phyloP scores from a whole-genome alignment of 73 alveolate genomes.

The Paramecium sexaurelia region DNA sequence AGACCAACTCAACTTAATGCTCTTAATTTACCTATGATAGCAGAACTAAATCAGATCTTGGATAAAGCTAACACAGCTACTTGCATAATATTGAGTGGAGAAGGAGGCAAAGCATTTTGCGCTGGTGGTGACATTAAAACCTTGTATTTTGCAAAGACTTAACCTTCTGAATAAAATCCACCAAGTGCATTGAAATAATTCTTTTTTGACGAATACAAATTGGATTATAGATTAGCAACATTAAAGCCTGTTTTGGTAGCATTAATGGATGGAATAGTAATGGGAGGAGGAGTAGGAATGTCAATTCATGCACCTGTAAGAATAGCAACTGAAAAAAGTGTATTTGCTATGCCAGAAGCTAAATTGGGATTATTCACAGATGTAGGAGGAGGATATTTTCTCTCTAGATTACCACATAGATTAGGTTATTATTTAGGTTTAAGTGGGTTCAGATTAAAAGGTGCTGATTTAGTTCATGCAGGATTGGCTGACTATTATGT shows the following conservation, averaged over 20 bases:
- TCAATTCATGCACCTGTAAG: constrained; percentile 94
- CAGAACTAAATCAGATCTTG: constrained; percentile 59
- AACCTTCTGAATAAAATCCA: constrained; percentile 62
- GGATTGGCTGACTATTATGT: constrained; percentile 94
- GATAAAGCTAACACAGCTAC: constrained; percentile 65
- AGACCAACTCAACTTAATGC: constrained; percentile 84
- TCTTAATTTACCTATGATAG: constrained; percentile 80
- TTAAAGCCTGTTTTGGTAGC: constrained; percentile 85
- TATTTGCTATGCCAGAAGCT: constrained; percentile 96
- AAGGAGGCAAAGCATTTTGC: constrained; percentile 94
- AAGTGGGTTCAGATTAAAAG: constrained; percentile 92
- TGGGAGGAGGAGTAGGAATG: constrained; percentile 99
- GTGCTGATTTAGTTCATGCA: constrained; percentile 81
- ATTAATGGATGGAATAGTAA: constrained; percentile 93
- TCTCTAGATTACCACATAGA: constrained; percentile 79
- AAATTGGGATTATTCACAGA: constrained; percentile 95
- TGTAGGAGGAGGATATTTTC: constrained; percentile 94
- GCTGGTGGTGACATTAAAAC: constrained; percentile 95
- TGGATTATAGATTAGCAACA: constrained; percentile 79
- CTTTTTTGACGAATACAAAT: constrained; percentile 77
- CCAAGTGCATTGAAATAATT: constrained; percentile 59
- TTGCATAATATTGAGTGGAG: constrained; percentile 83
- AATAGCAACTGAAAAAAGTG: constrained; percentile 94
- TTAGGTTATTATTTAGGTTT: constrained; percentile 87
- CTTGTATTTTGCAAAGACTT: constrained; percentile 75